Percentiles rank a stretch among this genome's conserved stretches.
Evolutionary conservation across 192 early-diverging fungal species (phyloP).

Genomic region (Podila clonocystis): DNA sequence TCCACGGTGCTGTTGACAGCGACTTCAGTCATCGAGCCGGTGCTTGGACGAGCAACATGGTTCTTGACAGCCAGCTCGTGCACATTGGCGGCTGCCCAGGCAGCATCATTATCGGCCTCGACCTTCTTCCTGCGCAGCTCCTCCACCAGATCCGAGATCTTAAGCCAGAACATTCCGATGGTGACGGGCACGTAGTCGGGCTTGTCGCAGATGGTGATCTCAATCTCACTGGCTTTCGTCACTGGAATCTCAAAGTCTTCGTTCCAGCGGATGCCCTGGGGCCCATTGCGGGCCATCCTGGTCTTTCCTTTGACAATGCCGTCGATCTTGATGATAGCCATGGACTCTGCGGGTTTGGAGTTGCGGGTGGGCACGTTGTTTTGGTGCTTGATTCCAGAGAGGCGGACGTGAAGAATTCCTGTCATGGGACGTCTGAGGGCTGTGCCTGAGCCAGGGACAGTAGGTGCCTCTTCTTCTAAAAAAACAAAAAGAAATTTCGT

Average conservation of each 20-base stretch:
- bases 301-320: slow-evolving; percentile 81
- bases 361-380: slow-evolving; percentile 66
- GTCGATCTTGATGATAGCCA: slow-evolving; percentile 85
- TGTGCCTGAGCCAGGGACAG: slow-evolving; percentile 52
- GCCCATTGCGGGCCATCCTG: slow-evolving; percentile 61
- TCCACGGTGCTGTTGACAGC: slow-evolving; percentile 38
- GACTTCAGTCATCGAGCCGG: slow-evolving; percentile 4
- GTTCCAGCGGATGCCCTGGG: slow-evolving; percentile 75
- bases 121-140: slow-evolving; percentile 79
- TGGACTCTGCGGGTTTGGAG: slow-evolving; percentile 70
- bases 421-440: slow-evolving; percentile 75
- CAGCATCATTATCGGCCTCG: slow-evolving; percentile 66
- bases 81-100: slow-evolving; percentile 53
- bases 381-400: slow-evolving; percentile 67
- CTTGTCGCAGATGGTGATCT: slow-evolving; percentile 90
- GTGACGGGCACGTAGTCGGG: slow-evolving; percentile 69
- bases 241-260: slow-evolving; percentile 90
- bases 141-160: slow-evolving; percentile 92
- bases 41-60: slow-evolving; percentile 11
- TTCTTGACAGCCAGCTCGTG: slow-evolving; percentile 33
- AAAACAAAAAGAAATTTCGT: not conserved
- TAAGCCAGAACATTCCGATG: slow-evolving; percentile 92
- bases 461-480: slow-evolving; percentile 37
- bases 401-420: slow-evolving; percentile 73
- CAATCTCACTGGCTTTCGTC: slow-evolving; percentile 91